These are phyloP conservation scores for Rhynchospora breviuscula DNA, from an alignment of 176 grass and related monocot genomes.

Conservation along the genomic window DNA sequence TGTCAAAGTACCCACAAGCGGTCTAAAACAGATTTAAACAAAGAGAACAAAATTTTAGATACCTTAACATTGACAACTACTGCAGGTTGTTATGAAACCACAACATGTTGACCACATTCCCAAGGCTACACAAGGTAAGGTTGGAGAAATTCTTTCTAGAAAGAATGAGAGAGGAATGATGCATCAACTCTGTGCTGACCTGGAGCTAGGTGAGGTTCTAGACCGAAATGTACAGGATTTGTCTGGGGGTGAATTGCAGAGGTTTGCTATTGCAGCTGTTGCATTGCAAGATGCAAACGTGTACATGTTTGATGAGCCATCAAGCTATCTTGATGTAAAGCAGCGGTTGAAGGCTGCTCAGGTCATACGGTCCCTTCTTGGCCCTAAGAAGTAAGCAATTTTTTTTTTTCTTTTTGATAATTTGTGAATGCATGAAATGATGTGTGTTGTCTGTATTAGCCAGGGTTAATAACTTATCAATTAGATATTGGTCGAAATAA, in stretches of 20 bases:
- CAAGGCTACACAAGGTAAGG: conserved; percentile 80
- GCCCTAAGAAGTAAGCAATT: conserved; percentile 49
- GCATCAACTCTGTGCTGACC: conserved; percentile 56
- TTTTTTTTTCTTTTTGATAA: conserved; percentile 18
- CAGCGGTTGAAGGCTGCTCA: conserved; percentile 89
- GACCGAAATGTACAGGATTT: conserved; percentile 81
- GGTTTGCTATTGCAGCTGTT: conserved; percentile 86
- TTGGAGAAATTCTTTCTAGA: conserved; percentile 61
- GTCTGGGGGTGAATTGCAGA: conserved; percentile 82
- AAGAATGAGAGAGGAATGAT: conserved; percentile 81
- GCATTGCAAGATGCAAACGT: conserved; percentile 79
- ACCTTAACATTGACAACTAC: background rate
- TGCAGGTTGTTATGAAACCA: conserved; percentile 88
- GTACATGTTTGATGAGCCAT: conserved; percentile 89
- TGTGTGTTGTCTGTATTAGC: background rate
- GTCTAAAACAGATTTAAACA: background rate
- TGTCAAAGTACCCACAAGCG: background rate
- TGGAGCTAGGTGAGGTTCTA: conserved; percentile 86
- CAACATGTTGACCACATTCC: conserved; percentile 95
- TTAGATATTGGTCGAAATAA: background rate
- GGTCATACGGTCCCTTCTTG: conserved; percentile 71
- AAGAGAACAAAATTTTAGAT: background rate
- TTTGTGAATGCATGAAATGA: background rate
- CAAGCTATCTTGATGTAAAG: conserved; percentile 85
- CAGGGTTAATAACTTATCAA: background rate